Conservation (phyloP, 371 early-diverging fungal genomes). For the Mucor velutinosus region DNA sequence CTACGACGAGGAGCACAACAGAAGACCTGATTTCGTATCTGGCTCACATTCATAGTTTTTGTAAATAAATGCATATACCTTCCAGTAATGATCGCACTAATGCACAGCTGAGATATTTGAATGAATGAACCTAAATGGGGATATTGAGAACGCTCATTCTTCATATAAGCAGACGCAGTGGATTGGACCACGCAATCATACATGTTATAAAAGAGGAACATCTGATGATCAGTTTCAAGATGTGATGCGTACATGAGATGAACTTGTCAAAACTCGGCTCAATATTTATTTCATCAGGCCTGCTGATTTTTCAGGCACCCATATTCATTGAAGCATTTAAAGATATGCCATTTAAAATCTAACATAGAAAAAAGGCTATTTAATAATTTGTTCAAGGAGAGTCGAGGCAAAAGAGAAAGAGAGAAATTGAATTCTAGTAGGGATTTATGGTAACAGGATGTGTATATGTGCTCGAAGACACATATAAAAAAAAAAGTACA, state of each 20-base stretch:
- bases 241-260: background rate
- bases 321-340: too few relatives aligned
- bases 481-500: background rate
- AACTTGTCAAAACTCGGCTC: too few relatives aligned
- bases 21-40: background rate
- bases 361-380: background rate
- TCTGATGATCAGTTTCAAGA: background rate
- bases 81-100: background rate
- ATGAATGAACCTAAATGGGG: background rate
- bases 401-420: background rate
- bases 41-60: background rate
- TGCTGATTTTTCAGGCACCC: too few relatives aligned
- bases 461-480: background rate
- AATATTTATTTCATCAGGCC: too few relatives aligned
- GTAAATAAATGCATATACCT: slow-evolving; percentile 1
- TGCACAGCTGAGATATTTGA: background rate
- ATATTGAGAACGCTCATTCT: background rate
- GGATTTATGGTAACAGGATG: background rate
- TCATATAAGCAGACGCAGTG: too few relatives aligned
- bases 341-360: background rate
- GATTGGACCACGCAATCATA: background rate
- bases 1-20: background rate
- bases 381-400: background rate
- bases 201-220: background rate
- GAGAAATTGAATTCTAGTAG: background rate